Evolutionary conservation across 306 rosid species (phyloP), one percentile per base, ranked within the genome.

Genomic region (Styphnolobium japonicum): DNA sequence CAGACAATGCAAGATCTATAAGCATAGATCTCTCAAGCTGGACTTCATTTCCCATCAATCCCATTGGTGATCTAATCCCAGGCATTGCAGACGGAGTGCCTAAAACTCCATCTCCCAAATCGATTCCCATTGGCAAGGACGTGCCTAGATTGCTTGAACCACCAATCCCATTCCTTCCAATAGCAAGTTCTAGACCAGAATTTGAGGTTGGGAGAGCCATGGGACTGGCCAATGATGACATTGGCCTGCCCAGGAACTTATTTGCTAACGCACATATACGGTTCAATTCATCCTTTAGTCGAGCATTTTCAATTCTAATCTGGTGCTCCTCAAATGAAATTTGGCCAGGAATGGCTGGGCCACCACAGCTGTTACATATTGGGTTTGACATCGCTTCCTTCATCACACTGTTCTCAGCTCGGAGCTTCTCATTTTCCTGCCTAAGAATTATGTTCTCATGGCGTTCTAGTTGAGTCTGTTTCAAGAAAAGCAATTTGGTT

Each of bases 391-490:
- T 75, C 16, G 98, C 92, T 10, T 89, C 96, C 84, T 88, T 91
- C 80, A 92, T 86, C 80, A 90, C 42, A 57, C 71, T 71, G 55
- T 92, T 95, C 86, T 95, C 98, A 4, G 93, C 97, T 63, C 86
- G 83, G 10, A 95, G 97, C 88, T 86, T 95, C 18, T 95, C 98
- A 43, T 91, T 90, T 46, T 95, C 98, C 80, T 91, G 94, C 83
- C 76, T 87, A 0, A 95, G 97, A 76, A 92, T 82, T 75, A 87
- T 66, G 78, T 95, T 91, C 81, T 95, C 98, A 42, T 95, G 98
- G 43, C 98, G 95, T 62, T 95, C 98, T 45, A 92, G 3, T 84
- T 92, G 97, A 0, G 97, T 90, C 98, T 95, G 85, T 71, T 63
- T 84, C 85, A 84, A 81, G 40, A 81, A 18, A 39, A 33, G 39